phyloP scores from a whole-genome alignment of 1,139 yeast species.

The Hemisphaericaspora xylanilytica region DNA sequence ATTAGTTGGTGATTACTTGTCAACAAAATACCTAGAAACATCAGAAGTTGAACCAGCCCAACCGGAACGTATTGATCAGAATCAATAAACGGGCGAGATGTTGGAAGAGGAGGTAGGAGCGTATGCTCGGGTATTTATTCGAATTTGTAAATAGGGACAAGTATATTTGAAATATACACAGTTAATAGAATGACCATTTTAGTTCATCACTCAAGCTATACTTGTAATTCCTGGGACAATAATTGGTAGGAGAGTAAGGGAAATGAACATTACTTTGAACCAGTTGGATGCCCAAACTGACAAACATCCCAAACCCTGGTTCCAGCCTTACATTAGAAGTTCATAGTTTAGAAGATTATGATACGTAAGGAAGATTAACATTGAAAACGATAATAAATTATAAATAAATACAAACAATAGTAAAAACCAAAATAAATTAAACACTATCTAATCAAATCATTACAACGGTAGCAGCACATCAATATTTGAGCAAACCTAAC shows the following conservation, averaged over 20 bases:
- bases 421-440: background rate
- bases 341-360: too few relatives aligned
- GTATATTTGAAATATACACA: background rate
- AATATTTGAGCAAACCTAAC: constrained; percentile 27
- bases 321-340: too few relatives aligned
- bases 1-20: constrained; percentile 48
- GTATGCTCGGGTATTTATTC: background rate
- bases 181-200: background rate
- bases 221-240: too few relatives aligned
- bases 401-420: background rate
- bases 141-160: background rate
- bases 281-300: too few relatives aligned
- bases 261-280: too few relatives aligned
- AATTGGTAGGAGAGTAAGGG: too few relatives aligned
- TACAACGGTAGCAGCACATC: background rate
- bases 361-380: too few relatives aligned
- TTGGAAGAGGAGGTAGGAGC: too few relatives aligned
- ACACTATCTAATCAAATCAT: background rate
- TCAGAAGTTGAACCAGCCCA: constrained; percentile 18
- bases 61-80: constrained; percentile 11
- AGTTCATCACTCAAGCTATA: too few relatives aligned
- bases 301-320: too few relatives aligned
- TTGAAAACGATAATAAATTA: background rate
- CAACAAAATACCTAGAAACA: constrained; percentile 48
- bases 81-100: background rate